Base-by-base conservation (phyloP, 495 filamentous ascomycete genomes). In the Penicillium crystallinum region DNA sequence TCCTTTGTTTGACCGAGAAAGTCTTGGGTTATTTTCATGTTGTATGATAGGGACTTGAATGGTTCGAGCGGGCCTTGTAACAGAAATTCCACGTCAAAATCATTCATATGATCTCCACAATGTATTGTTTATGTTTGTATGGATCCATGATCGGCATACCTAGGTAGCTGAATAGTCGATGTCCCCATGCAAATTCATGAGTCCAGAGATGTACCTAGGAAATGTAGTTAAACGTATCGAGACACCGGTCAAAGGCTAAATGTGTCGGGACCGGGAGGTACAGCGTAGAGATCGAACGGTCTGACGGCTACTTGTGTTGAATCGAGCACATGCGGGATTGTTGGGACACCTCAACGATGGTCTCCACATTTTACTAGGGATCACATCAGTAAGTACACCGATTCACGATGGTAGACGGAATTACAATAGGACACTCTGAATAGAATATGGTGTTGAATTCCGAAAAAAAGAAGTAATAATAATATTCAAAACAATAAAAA, bases 31-130 rank as follows among this genome's bases (percentile, higher is more conserved):
- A 53, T 63, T 63, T 69, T 48, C 58, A 65, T 69, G 65, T 74
- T 68, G 65, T 74, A 73, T 74, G 71, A 76, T 74, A 76, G 66
- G 51, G 67, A 75, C 64, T 68, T 70, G 64, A 63, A 40, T 54
- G 63, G 69, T 73, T 71, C 72, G 66, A 71, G 72, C 69, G 67
- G 70, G 66, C 70, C 72, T 75, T 69, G 68, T 71, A 72, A 71
- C 69, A 71, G 64, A 67, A 68, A 64, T 71, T 68, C 66, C 64
- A 58, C 34, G 57, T 63, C 59, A 54, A n/a, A 56, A 40, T 41
- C 36, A 37, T 29, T 34, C n/a, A n/a, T 33, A 31, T 35, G 44
- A 35, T 31, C 33, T 46, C 30, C 29, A 21, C 43, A 27, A 14
- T 44, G 33, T 47, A 47, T n/a, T n/a, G 45, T 39, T 21, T 40